Evolutionary conservation across 176 grass and related monocot species (phyloP).

Genomic region (Pontederia crassipes): DNA sequence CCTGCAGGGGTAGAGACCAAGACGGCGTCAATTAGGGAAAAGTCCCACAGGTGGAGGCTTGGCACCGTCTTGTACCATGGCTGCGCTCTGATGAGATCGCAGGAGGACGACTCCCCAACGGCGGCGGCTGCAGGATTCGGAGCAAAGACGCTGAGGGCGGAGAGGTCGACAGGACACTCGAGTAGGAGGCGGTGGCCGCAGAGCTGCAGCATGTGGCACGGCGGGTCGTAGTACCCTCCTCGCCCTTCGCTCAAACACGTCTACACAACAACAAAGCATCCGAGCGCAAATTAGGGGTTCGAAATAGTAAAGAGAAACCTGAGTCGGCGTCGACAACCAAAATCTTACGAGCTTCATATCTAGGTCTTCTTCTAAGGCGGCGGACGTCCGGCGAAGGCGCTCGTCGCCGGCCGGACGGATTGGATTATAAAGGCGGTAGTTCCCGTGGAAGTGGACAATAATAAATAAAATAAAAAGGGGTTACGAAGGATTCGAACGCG

Average conservation of each 20-base stretch:
- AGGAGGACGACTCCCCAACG: background rate
- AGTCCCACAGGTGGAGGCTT: slow-evolving; percentile 25
- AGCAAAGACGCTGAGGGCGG: slow-evolving; percentile 45
- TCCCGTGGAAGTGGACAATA: too few relatives aligned
- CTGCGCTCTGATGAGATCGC: slow-evolving; percentile 35
- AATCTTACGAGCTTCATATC: background rate
- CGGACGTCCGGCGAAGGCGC: too few relatives aligned
- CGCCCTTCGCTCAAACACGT: slow-evolving; percentile 34
- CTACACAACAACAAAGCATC: slow-evolving; percentile 2
- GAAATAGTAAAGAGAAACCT: background rate
- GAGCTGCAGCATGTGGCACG: slow-evolving; percentile 51
- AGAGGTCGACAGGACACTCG: slow-evolving; percentile 80
- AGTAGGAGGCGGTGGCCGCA: slow-evolving; percentile 60
- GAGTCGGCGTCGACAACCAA: slow-evolving; percentile 1
- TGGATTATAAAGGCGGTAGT: too few relatives aligned
- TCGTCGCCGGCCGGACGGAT: too few relatives aligned
- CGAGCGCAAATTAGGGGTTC: slow-evolving; percentile 18
- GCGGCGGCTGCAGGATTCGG: slow-evolving; percentile 12
- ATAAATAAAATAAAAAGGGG: too few relatives aligned
- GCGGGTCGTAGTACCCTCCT: slow-evolving; percentile 41
- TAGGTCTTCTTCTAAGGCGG: too few relatives aligned
- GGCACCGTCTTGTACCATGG: slow-evolving; percentile 65
- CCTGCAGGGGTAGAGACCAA: slow-evolving; percentile 58
- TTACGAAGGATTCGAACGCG: too few relatives aligned
- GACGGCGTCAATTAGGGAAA: slow-evolving; percentile 43